A percentile compares a stretch with the other conserved stretches of the same genome.
phyloP scores from a whole-genome alignment of 768 basidiomycete species.

The Termitomyces sp. region DNA sequence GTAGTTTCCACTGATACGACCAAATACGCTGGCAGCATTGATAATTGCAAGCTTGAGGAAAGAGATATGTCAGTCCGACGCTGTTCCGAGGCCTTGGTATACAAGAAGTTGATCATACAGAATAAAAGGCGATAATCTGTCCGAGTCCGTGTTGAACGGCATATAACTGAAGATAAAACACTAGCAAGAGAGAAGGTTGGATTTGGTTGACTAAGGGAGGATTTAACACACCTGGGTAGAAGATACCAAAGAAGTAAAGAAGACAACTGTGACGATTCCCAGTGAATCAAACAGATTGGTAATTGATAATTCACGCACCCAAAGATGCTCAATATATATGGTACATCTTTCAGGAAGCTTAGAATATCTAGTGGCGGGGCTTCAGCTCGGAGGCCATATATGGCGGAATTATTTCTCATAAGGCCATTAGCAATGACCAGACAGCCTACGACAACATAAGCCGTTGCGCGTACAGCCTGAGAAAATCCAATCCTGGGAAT shows the following conservation, averaged over 20 bases:
- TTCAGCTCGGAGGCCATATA: background rate
- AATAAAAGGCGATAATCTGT: conserved; percentile 5
- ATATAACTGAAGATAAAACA: conserved; percentile 7
- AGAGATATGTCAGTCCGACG: background rate
- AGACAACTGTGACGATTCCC: too few species aligned
- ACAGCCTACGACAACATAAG: conserved; percentile 20
- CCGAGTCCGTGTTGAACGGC: conserved; percentile 4
- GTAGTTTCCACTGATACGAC: background rate
- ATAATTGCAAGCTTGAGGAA: conserved; percentile 3
- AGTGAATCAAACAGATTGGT: too few species aligned
- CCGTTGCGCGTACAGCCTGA: conserved; percentile 25
- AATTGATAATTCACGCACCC: background rate
- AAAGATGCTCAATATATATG: background rate
- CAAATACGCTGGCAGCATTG: conserved; percentile 1
- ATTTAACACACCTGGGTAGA: background rate
- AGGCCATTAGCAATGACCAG: conserved; percentile 23
- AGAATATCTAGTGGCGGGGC: conserved; percentile 12
- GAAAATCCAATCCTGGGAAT: conserved; percentile 20
- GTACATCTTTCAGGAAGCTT: background rate
- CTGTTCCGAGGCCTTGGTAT: too few species aligned
- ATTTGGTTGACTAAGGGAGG: background rate
- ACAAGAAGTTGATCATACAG: background rate
- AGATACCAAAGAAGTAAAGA: background rate
- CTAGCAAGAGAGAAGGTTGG: too few species aligned
- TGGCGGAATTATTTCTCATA: conserved; percentile 16